These are phyloP conservation scores for Annulohypoxylon bovei DNA, from an alignment of 495 filamentous ascomycete species.

Conservation along the genomic window DNA sequence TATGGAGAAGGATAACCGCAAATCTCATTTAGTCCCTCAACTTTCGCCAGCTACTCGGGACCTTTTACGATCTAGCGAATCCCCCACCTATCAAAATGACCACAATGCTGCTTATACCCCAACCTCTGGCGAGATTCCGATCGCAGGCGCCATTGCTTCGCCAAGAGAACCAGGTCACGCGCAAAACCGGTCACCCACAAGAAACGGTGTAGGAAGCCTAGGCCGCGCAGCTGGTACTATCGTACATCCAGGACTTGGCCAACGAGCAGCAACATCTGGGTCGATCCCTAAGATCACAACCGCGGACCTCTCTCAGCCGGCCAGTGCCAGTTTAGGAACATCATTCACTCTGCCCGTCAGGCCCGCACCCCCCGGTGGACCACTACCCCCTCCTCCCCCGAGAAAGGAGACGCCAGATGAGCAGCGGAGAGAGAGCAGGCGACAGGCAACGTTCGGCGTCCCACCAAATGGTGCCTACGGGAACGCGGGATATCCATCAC, in stretches of 20 bases:
- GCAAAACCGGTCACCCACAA: slow-evolving; percentile 56
- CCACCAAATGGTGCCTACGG: slow-evolving; percentile 49
- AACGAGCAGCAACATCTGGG: slow-evolving; percentile 57
- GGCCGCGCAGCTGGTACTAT: slow-evolving; percentile 55
- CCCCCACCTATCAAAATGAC: slow-evolving; percentile 53
- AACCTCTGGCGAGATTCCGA: slow-evolving; percentile 73
- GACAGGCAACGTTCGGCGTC: slow-evolving; percentile 55
- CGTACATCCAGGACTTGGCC: slow-evolving; percentile 62
- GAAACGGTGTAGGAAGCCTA: slow-evolving; percentile 51
- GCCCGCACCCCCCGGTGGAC: slow-evolving; percentile 55
- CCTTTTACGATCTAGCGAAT: slow-evolving; percentile 64
- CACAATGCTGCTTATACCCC: slow-evolving; percentile 60
- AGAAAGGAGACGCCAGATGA: slow-evolving; percentile 56
- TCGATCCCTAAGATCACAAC: slow-evolving; percentile 53
- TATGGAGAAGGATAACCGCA: slow-evolving; percentile 91
- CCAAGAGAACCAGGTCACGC: slow-evolving; percentile 52
- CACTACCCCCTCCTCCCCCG: slow-evolving; percentile 57
- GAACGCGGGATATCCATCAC: slow-evolving; percentile 40
- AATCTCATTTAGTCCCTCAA: slow-evolving; percentile 83
- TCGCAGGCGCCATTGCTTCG: slow-evolving; percentile 63
- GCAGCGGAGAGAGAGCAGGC: slow-evolving; percentile 49
- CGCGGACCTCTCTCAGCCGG: slow-evolving; percentile 41
- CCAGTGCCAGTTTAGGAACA: slow-evolving; percentile 42
- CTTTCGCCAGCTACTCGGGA: slow-evolving; percentile 67
- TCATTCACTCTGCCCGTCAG: slow-evolving; percentile 61